Percentiles rank a stretch among this genome's conserved stretches.
phyloP scores from a whole-genome alignment of 164 flowering plant genomes.

The Warburgia ugandensis region DNA sequence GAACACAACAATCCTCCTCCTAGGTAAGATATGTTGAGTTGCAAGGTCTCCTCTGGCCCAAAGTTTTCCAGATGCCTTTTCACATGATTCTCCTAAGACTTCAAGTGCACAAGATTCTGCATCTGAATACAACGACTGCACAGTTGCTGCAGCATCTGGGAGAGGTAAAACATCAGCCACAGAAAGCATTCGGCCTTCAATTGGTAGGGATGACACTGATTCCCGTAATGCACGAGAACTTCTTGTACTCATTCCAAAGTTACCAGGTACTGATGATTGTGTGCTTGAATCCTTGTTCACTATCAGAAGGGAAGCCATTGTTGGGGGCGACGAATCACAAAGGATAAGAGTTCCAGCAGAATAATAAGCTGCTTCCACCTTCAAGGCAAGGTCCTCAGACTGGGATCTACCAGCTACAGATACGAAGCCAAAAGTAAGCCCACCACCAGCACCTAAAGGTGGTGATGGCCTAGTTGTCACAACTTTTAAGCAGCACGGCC shows the following conservation, averaged over 20 bases:
- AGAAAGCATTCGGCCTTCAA: slow-evolving; percentile 93
- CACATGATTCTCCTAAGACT: slow-evolving; percentile 49
- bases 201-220: slow-evolving; percentile 64
- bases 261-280: slow-evolving; percentile 47
- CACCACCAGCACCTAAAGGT: slow-evolving; percentile 73
- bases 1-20: slow-evolving; percentile 74
- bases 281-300: slow-evolving; percentile 62
- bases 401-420: slow-evolving; percentile 68
- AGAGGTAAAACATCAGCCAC: slow-evolving; percentile 77
- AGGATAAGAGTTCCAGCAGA: slow-evolving; percentile 80
- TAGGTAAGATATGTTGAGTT: slow-evolving; percentile 82
- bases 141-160: slow-evolving; percentile 60
- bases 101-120: slow-evolving; percentile 51
- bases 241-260: slow-evolving; percentile 44
- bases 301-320: slow-evolving; percentile 75
- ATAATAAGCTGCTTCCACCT: slow-evolving; percentile 78
- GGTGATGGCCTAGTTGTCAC: slow-evolving; percentile 92
- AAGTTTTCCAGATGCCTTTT: slow-evolving; percentile 55
- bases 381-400: slow-evolving; percentile 70
- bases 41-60: slow-evolving; percentile 94
- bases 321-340: slow-evolving; percentile 83
- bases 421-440: slow-evolving; percentile 66
- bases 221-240: slow-evolving; percentile 76
- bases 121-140: slow-evolving; percentile 78
- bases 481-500: slow-evolving; percentile 83